phyloP scores from a whole-genome alignment of 352 stramenopile species.

The Phytophthora chlamydospora region DNA sequence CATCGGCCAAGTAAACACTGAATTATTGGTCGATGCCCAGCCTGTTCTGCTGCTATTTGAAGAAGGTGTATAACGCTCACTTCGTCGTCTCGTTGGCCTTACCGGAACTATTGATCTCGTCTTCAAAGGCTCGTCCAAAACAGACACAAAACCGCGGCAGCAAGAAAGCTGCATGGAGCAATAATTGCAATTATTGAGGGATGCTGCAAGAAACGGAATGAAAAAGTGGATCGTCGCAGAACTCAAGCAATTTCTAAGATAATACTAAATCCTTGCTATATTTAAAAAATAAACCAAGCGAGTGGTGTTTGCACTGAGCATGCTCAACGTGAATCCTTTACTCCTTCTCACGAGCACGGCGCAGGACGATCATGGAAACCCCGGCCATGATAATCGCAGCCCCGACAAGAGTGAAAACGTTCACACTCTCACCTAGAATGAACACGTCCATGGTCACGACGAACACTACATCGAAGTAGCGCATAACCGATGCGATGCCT shows the following conservation, averaged over 20 bases:
- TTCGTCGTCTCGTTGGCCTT: constrained; percentile 11
- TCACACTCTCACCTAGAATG: constrained; percentile 35
- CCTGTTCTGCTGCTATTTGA: constrained; percentile 2
- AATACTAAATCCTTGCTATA: background rate
- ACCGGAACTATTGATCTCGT: constrained; percentile 7
- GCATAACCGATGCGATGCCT: constrained; percentile 45
- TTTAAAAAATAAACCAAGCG: background rate
- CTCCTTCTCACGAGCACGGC: constrained; percentile 28
- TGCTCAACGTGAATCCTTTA: constrained; percentile 3
- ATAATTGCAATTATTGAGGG: background rate
- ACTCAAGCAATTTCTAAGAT: background rate
- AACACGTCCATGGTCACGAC: constrained; percentile 45
- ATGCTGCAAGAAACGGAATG: background rate
- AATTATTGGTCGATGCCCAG: background rate
- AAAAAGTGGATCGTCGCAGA: background rate
- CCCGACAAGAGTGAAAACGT: constrained; percentile 34
- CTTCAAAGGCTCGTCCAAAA: background rate
- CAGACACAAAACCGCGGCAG: background rate
- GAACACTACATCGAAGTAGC: constrained; percentile 51
- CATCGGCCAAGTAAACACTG: background rate
- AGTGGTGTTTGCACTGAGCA: no score
- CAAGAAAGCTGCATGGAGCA: background rate
- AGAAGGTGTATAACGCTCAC: constrained; percentile 12
- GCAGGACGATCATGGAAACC: constrained; percentile 37
- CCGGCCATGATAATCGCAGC: constrained; percentile 41